Conservation (phyloP, 2,329 filamentous ascomycete genomes). For the Simplicillium aogashimaense region DNA sequence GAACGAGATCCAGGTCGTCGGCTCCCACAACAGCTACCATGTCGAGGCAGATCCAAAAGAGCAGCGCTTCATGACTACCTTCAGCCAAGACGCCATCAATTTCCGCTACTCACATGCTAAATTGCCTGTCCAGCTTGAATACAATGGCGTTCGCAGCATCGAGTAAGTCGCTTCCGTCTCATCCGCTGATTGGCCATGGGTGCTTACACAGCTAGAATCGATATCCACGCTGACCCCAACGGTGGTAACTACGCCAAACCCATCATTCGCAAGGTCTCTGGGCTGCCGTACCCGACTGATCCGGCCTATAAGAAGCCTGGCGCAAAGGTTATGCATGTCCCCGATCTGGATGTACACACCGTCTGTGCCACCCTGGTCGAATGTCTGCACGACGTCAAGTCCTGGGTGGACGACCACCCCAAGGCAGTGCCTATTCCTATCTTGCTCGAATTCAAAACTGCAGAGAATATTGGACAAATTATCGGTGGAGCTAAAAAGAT, state of each 20-base stretch:
- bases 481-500: slow-evolving; percentile 24
- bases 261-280: slow-evolving; percentile 27
- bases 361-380: slow-evolving; percentile 34
- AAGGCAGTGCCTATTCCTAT: slow-evolving; percentile 35
- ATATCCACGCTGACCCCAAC: slow-evolving; percentile 35
- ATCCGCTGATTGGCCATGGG: neutral
- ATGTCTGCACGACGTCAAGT: slow-evolving; percentile 31
- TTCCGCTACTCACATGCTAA: slow-evolving; percentile 37
- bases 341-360: slow-evolving; percentile 34
- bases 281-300: slow-evolving; percentile 25
- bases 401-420: slow-evolving; percentile 31
- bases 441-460: slow-evolving; percentile 38
- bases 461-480: slow-evolving; percentile 11
- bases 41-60: slow-evolving; percentile 31
- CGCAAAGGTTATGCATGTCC: slow-evolving; percentile 40
- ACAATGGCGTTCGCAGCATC: slow-evolving; percentile 34
- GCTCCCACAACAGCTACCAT: slow-evolving; percentile 43
- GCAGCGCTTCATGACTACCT: slow-evolving; percentile 25
- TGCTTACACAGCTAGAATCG: slow-evolving; percentile 17
- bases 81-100: slow-evolving; percentile 24
- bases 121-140: slow-evolving; percentile 30
- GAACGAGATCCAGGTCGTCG: slow-evolving; percentile 41
- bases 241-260: slow-evolving; percentile 36
- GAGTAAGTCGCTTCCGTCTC: slow-evolving; percentile 16
- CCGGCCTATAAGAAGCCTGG: slow-evolving; percentile 28